These are phyloP conservation scores for Cryptosporidium ubiquitum DNA, from an alignment of 169 alveolate genomes.

Conservation along the genomic window DNA sequence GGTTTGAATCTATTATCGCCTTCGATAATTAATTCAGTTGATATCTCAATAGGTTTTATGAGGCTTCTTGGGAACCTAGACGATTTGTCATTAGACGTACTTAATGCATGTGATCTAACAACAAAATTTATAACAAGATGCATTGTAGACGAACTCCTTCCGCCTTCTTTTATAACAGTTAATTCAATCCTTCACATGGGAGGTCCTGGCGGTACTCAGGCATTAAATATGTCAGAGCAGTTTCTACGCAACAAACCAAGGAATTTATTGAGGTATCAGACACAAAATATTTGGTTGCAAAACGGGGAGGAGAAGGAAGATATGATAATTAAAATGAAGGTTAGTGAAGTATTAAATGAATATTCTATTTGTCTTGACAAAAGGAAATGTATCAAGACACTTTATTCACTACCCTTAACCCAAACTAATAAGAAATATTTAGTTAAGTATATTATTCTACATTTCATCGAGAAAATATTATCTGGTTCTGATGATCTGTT, in stretches of 20 bases:
- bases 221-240: conserved; percentile 36
- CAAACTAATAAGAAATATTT: not conserved
- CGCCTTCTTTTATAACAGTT: conserved; percentile 60
- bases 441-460: conserved; percentile 1
- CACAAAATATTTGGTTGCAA: conserved; percentile 56
- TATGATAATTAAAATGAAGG: not conserved
- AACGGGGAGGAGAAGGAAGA: conserved; percentile 6
- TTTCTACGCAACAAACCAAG: conserved; percentile 47
- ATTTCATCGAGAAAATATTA: conserved; percentile 10
- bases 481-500: not conserved
- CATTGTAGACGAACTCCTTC: conserved; percentile 65
- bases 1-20: conserved; percentile 49
- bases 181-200: conserved; percentile 70
- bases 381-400: conserved; percentile 56
- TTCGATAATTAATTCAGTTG: conserved; percentile 32
- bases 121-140: conserved; percentile 60
- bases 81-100: conserved; percentile 41
- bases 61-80: conserved; percentile 58
- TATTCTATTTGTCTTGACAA: conserved; percentile 26
- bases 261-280: conserved; percentile 41
- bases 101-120: conserved; percentile 64
- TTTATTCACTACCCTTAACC: conserved; percentile 24
- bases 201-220: conserved; percentile 68
- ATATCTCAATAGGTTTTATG: conserved; percentile 54
- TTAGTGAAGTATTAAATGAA: not conserved